Base-by-base conservation (phyloP, 495 filamentous ascomycete species). In the Xanthoparmelia taractica region DNA sequence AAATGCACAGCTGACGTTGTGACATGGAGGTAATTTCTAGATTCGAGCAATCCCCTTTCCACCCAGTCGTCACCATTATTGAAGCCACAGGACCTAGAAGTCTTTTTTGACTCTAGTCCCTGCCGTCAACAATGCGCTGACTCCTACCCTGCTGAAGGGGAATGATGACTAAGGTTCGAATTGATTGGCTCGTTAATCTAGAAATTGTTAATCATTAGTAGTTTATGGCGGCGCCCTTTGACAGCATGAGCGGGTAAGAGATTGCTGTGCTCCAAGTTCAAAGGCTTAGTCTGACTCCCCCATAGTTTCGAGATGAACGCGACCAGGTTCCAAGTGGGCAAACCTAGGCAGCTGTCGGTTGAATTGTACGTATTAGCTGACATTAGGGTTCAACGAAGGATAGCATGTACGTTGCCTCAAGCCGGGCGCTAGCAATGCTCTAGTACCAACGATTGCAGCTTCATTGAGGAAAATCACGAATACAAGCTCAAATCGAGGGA, bases 231-330 rank as follows among this genome's bases (percentile, higher is more conserved):
- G 79, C 87, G 2, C 90, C 91, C 10, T 97, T 87, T 73, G 88
- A 93, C 65, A 80, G 87, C 63, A 82, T 88, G 74, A 86, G 91
- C 75, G 88, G 87, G 90, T 94, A 75, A 63, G 80, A 8, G 37
- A 15, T 10, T 25, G 33, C 36, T 18, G 33, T 5, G 52, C 8
- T 27, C 41, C 11, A 8, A 62, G 20, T 59, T 33, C 11, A 12
- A 48, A 8, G 18, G 20, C 37, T 23, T 31, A 58, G 56, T 58
- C 29, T 62, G 15, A 71, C 61, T 65, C 40, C 40, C n/a, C 61
- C 65, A 27, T 69, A 94, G 90, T 38, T 97, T 96, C 66, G 91
- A 96, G 71, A 96, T 98, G 93, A 93, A 96, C 70, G 94, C 89
- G 63, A 96, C 92, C 17, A 79, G 82, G 57, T 93, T 90, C 71